These are phyloP conservation scores for Coleophoma eucalyptorum DNA, from an alignment of 2,329 filamentous ascomycete genomes.

Conservation along the genomic window DNA sequence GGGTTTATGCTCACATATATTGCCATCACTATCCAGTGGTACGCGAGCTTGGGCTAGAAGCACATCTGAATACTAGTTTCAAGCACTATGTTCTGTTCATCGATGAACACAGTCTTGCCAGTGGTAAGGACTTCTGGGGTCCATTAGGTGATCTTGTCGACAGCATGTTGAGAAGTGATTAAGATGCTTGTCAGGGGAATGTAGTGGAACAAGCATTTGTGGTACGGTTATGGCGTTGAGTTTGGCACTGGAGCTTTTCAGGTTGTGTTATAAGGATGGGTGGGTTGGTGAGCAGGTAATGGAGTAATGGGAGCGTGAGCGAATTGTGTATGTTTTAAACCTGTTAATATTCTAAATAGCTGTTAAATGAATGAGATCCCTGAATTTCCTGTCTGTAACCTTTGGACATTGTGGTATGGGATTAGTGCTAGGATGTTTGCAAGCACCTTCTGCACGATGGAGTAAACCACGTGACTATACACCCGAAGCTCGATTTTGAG, in stretches of 20 bases:
- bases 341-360: too few relatives aligned
- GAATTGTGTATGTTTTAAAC: too few relatives aligned
- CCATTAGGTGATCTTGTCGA: conserved; percentile 93
- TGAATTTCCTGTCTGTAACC: too few relatives aligned
- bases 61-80: conserved; percentile 98
- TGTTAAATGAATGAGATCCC: too few relatives aligned
- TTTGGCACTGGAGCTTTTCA: not conserved
- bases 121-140: conserved; percentile 95
- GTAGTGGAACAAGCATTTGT: conserved; percentile 7
- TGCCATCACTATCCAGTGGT: conserved; percentile 99
- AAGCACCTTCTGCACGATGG: too few relatives aligned
- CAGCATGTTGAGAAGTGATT: conserved; percentile 91
- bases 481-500: not conserved
- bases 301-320: not conserved
- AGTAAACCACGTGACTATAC: too few relatives aligned
- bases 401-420: too few relatives aligned
- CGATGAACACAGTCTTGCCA: conserved; percentile 90
- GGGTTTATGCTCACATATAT: conserved; percentile 98
- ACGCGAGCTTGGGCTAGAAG: conserved; percentile 89
- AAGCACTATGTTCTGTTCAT: conserved; percentile 99
- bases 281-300: conserved; percentile 2
- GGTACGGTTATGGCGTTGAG: conserved; percentile 21
- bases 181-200: conserved; percentile 9
- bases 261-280: not conserved
- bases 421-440: too few relatives aligned